A percentile compares a stretch with the other conserved stretches of the same genome.
Evolutionary conservation across 495 filamentous ascomycete genomes (phyloP).

Genomic region (Daldinia caldariorum): DNA sequence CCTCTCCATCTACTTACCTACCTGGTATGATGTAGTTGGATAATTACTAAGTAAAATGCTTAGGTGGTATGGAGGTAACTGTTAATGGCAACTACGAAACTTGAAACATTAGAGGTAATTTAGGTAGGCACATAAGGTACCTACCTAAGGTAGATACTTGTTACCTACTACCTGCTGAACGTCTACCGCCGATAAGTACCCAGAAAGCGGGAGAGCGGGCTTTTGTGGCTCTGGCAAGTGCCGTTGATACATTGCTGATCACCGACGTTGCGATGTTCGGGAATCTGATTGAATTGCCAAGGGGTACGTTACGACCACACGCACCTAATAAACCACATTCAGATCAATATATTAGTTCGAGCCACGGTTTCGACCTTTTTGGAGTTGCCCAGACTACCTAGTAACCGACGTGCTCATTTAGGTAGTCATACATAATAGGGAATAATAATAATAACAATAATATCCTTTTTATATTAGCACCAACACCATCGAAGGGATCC

Average conservation of each 20-base stretch:
- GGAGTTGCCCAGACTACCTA: slow-evolving; percentile 3
- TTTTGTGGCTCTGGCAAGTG: slow-evolving; percentile 41
- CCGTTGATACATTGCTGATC: slow-evolving; percentile 45
- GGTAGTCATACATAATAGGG: too few species aligned
- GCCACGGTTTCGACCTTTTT: slow-evolving; percentile 18
- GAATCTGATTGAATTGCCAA: slow-evolving; percentile 42
- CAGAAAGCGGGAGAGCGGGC: slow-evolving; percentile 36
- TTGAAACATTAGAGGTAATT: slow-evolving; percentile 24
- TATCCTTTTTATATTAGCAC: slow-evolving; percentile 31
- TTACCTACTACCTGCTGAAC: too few species aligned
- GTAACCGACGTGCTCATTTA: neutral
- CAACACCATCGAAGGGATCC: slow-evolving; percentile 17
- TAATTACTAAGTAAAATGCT: neutral
- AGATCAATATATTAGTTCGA: slow-evolving; percentile 30
- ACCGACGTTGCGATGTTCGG: slow-evolving; percentile 32
- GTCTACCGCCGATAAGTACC: slow-evolving; percentile 37
- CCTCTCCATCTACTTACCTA: too few species aligned
- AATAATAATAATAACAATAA: too few species aligned
- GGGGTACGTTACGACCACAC: slow-evolving; percentile 1
- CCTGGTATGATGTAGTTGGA: too few species aligned
- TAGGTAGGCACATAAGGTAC: too few species aligned
- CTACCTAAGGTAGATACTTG: too few species aligned
- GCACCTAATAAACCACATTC: slow-evolving; percentile 7
- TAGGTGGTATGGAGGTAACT: neutral
- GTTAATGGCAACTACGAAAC: neutral